Base-by-base conservation (phyloP, 768 basidiomycete species). In the Pleurotus giganteus region DNA sequence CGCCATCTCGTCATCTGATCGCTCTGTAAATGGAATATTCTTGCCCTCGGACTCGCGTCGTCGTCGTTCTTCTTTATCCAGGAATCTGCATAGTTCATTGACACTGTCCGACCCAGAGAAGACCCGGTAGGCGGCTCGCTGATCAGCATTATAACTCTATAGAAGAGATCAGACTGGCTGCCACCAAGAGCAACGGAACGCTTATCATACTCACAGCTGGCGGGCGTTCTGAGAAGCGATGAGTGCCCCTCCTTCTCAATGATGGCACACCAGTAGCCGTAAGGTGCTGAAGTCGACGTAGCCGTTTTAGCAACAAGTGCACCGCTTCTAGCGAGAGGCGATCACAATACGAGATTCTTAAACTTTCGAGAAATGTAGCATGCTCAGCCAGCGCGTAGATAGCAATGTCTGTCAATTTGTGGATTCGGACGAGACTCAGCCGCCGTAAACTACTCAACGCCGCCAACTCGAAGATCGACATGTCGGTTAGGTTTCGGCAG, bases 261-360 rank as follows among this genome's bases (percentile, higher is more conserved):
- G 88, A 81, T 4, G 84, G 84, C 6, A 96, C 80, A 0, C 92
- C 94, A 1, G 91, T 92, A 43, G 86, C 80, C 46, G 85, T 86
- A 36, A 98, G 77, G 64, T 93, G 87, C 47, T 84, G 84, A 42
- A 97, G 71, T 34, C 74, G 73, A 39, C 71, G 70, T 19, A 88
- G 76, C 52, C 77, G 74, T 55, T 79, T 80, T 47, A 95, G 68
- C 12, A 95, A 70, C 45, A 81, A 76, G 58, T 91, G 88, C 28
- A 93, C 72, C 7, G 90, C 89, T 39, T 85, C 80, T 34, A 95
- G 79, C 24, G 88, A 84, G 53, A 98, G 72, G 54, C 84, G 79
- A 61, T 88, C 86, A 72, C 94, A 98, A 66, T 93, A 91, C 26
- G 90, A 89, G 32, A 98, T 71, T 64, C 97, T 88, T 45, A 96